phyloP scores from a whole-genome alignment of 192 early-diverging fungal genomes.

The Mortierella hygrophila region DNA sequence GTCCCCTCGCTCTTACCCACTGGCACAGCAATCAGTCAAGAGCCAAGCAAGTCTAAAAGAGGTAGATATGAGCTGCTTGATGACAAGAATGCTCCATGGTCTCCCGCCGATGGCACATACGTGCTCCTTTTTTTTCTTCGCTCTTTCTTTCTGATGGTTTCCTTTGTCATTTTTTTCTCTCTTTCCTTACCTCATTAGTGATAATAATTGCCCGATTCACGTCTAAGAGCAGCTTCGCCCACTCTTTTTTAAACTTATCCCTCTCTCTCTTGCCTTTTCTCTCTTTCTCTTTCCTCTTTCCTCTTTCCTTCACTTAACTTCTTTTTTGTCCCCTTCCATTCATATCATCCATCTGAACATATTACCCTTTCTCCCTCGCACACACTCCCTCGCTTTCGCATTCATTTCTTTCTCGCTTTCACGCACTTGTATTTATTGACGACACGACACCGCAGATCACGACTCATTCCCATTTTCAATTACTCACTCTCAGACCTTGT shows the following conservation, averaged over 20 bases:
- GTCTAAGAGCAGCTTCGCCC: neutral
- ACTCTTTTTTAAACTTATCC: neutral
- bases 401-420: neutral
- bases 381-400: neutral
- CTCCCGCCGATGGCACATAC: neutral
- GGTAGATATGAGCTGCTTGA: neutral
- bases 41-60: neutral
- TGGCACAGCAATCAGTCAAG: neutral
- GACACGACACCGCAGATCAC: neutral
- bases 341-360: neutral
- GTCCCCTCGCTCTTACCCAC: neutral
- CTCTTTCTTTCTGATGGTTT: neutral
- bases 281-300: neutral
- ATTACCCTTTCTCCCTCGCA: neutral
- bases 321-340: neutral
- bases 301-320: neutral
- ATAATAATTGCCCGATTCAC: slow-evolving; percentile 3
- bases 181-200: neutral
- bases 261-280: neutral
- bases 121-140: neutral
- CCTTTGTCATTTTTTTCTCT: neutral
- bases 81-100: neutral
- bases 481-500: neutral
- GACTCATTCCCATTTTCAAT: too few relatives aligned
- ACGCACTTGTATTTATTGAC: neutral